Conservation (phyloP, 352 stramenopile species). For the Phytophthora uliginosa region DNA sequence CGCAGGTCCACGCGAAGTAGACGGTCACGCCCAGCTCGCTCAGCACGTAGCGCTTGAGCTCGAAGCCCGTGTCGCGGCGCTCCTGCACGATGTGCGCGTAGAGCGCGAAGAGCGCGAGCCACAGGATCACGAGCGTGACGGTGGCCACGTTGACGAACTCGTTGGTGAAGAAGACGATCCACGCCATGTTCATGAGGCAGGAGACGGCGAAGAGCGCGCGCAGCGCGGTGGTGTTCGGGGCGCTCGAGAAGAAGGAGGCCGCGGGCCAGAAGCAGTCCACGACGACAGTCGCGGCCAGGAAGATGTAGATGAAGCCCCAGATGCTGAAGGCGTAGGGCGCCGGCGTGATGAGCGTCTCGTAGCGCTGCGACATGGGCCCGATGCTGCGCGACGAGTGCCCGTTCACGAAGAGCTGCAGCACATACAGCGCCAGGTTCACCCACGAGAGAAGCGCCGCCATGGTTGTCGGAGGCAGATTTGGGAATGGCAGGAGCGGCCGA, state of each 20-base stretch:
- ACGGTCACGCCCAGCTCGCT: constrained; percentile 71
- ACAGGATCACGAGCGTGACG: constrained; percentile 62
- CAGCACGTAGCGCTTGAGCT: constrained; percentile 57
- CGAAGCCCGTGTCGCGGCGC: constrained; percentile 52
- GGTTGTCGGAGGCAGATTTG: not conserved
- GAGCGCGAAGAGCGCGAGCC: constrained; percentile 64
- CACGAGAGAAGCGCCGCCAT: constrained; percentile 56
- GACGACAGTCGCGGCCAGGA: constrained; percentile 70
- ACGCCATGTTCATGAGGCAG: constrained; percentile 78
- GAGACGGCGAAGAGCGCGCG: constrained; percentile 69
- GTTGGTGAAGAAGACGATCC: constrained; percentile 77
- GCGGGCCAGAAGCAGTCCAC: constrained; percentile 77
- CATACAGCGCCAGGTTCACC: constrained; percentile 74
- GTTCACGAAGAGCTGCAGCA: constrained; percentile 75
- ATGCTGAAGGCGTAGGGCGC: constrained; percentile 82
- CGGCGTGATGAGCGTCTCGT: constrained; percentile 85
- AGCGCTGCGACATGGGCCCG: constrained; percentile 60
- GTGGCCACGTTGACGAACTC: constrained; percentile 75
- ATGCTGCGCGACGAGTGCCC: constrained; percentile 56
- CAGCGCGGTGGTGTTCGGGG: constrained; percentile 57
- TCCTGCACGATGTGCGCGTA: constrained; percentile 65
- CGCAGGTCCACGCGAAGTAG: constrained; percentile 84
- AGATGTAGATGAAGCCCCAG: constrained; percentile 84
- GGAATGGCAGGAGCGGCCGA: not conserved
- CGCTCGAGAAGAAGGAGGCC: constrained; percentile 64